These are phyloP conservation scores for Oidiodendron maius DNA, from an alignment of 495 filamentous ascomycete species.

Conservation along the genomic window DNA sequence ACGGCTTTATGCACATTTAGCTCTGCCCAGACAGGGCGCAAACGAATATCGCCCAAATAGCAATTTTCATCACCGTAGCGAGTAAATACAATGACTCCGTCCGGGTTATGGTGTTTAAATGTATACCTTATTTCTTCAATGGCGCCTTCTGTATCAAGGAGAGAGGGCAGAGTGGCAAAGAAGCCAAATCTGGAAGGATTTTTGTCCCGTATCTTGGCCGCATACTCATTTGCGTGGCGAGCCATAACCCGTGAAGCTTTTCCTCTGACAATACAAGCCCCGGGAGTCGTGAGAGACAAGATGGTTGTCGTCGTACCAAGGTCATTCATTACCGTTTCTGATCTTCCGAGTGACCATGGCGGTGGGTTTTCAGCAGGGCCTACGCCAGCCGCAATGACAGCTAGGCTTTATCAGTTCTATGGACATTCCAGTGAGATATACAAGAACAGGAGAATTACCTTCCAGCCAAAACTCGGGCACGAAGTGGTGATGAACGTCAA, in stretches of 20 bases:
- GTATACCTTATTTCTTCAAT: slow-evolving; percentile 39
- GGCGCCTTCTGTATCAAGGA: slow-evolving; percentile 37
- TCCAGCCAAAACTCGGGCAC: background rate
- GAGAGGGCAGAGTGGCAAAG: slow-evolving; percentile 42
- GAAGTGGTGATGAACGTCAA: background rate
- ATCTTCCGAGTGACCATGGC: background rate
- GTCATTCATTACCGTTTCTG: slow-evolving; percentile 29
- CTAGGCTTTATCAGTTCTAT: background rate
- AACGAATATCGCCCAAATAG: slow-evolving; percentile 41
- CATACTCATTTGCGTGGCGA: slow-evolving; percentile 33
- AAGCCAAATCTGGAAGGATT: slow-evolving; percentile 37
- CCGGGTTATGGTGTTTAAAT: slow-evolving; percentile 32
- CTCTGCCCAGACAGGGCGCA: slow-evolving; percentile 35
- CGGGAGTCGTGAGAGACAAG: slow-evolving; percentile 31
- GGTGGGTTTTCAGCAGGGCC: background rate
- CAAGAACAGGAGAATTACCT: background rate
- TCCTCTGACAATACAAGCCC: background rate
- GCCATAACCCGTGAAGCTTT: slow-evolving; percentile 26
- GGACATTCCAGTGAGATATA: background rate
- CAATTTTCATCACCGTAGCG: slow-evolving; percentile 38
- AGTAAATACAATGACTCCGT: slow-evolving; percentile 44
- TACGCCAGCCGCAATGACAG: background rate
- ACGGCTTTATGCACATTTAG: slow-evolving; percentile 29
- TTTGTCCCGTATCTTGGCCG: slow-evolving; percentile 30
- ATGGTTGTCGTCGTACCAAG: slow-evolving; percentile 35